Conservation (phyloP, 768 basidiomycete species). For the Sporobolomyces roseus region DNA sequence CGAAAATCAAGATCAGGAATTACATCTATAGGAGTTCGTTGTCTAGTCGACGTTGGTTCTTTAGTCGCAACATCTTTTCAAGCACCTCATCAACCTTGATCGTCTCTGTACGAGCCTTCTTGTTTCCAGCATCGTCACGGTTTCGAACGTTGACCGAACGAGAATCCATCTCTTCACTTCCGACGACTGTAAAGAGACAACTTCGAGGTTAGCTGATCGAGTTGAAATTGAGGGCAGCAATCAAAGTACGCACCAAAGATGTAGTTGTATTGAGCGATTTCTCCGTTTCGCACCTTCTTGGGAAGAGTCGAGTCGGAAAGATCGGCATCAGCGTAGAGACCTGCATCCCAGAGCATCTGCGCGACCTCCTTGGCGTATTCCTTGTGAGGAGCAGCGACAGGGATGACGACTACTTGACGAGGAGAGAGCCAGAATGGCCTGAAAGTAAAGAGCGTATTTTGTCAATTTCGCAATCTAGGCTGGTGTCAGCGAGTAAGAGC, state of each 20-base stretch:
- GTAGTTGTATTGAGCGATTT: conserved; percentile 96
- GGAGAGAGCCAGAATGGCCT: conserved; percentile 99
- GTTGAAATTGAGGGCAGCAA: not conserved
- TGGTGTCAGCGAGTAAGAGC: not conserved
- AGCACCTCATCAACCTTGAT: conserved; percentile 65
- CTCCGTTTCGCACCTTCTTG: conserved; percentile 96
- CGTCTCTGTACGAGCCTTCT: conserved; percentile 69
- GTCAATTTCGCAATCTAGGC: not conserved
- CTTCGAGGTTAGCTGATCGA: not conserved
- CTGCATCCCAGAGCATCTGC: conserved; percentile 62
- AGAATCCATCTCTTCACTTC: conserved; percentile 80
- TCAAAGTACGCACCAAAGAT: conserved; percentile 70
- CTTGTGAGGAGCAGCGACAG: conserved; percentile 84
- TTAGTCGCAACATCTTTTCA: conserved; percentile 67
- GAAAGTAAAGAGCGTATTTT: not conserved
- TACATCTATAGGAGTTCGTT: conserved; percentile 54
- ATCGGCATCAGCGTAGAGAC: conserved; percentile 87
- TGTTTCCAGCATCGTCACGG: conserved; percentile 84
- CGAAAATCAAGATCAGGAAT: not conserved
- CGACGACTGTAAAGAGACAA: conserved; percentile 67
- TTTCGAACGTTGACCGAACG: conserved; percentile 92
- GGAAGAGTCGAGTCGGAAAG: conserved; percentile 84
- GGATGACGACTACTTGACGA: conserved; percentile 90
- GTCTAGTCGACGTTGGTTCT: conserved; percentile 57
- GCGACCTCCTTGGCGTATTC: conserved; percentile 76